These are phyloP conservation scores for Alternaria longipes DNA, from an alignment of 2,329 filamentous ascomycete species.

Conservation along the genomic window DNA sequence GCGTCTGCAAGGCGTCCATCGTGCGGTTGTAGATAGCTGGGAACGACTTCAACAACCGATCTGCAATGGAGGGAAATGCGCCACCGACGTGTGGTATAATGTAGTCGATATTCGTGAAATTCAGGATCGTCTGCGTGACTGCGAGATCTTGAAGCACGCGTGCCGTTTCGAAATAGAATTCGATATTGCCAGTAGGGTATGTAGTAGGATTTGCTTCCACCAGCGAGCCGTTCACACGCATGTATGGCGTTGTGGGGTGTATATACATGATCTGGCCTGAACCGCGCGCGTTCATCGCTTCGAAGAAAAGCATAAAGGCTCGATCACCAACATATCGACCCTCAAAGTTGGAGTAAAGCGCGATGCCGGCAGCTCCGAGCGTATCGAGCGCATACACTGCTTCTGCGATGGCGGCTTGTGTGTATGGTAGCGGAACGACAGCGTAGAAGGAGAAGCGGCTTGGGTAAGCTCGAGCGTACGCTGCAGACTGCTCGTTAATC, in stretches of 20 bases:
- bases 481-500: conserved; percentile 18
- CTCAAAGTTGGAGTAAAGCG: neutral
- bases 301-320: neutral
- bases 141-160: conserved; percentile 13
- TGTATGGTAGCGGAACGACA: conserved; percentile 17
- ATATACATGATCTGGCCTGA: neutral
- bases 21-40: conserved; percentile 7
- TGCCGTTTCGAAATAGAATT: conserved; percentile 25
- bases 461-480: conserved; percentile 4
- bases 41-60: conserved; percentile 8
- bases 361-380: neutral
- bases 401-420: neutral
- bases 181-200: conserved; percentile 12
- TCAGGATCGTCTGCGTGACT: conserved; percentile 11
- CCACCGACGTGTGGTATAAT: conserved; percentile 20
- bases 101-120: conserved; percentile 19
- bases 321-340: neutral
- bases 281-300: neutral
- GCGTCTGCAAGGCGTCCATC: neutral
- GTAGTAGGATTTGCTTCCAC: conserved; percentile 13
- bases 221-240: neutral
- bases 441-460: conserved; percentile 20
- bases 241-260: neutral
- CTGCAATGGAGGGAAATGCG: conserved; percentile 14
- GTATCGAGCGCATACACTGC: neutral